Percentiles rank a stretch among this genome's conserved stretches.
Conservation (phyloP, 495 filamentous ascomycete genomes). For the Thermothielavioides terrestris region DNA sequence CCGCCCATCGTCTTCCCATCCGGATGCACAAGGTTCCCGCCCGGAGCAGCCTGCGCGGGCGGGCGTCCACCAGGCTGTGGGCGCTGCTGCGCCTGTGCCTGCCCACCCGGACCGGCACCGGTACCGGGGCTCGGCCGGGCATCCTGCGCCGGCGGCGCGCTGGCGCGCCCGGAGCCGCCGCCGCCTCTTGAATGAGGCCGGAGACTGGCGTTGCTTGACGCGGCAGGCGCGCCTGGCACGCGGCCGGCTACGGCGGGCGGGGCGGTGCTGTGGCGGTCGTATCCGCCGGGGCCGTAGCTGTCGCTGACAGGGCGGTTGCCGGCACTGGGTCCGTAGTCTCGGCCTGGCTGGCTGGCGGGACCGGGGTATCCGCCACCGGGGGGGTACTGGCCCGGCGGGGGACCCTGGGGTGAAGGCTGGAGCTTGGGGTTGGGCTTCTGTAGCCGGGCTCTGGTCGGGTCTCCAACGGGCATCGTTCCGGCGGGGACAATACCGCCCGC, state of each 20-base stretch:
- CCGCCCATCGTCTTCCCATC: conserved; percentile 52
- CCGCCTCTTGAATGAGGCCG: conserved; percentile 6
- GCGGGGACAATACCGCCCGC: conserved; percentile 1
- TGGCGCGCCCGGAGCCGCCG: conserved; percentile 17
- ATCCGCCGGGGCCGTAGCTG: conserved; percentile 9
- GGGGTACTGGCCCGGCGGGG: conserved; percentile 22
- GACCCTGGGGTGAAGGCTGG: conserved; percentile 13
- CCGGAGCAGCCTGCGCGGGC: too few relatives aligned
- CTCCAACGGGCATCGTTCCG: conserved; percentile 17
- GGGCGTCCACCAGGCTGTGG: too few relatives aligned
- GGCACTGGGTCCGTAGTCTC: conserved; percentile 3
- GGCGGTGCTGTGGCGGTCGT: conserved; percentile 13
- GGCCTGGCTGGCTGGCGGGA: not conserved
- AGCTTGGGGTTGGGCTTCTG: conserved; percentile 31
- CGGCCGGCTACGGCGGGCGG: conserved; percentile 10
- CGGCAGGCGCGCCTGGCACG: not conserved
- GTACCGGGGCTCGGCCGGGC: not conserved
- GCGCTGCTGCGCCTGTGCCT: too few relatives aligned
- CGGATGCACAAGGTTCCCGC: conserved; percentile 11
- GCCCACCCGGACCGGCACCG: conserved; percentile 13
- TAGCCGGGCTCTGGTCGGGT: conserved; percentile 25
- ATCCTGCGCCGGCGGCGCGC: conserved; percentile 25
- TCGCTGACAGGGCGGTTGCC: conserved; percentile 24
- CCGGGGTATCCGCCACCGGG: conserved; percentile 5
- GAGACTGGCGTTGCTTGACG: conserved; percentile 13